phyloP scores from a whole-genome alignment of 192 early-diverging fungal species.

The Coemansia sp. region DNA sequence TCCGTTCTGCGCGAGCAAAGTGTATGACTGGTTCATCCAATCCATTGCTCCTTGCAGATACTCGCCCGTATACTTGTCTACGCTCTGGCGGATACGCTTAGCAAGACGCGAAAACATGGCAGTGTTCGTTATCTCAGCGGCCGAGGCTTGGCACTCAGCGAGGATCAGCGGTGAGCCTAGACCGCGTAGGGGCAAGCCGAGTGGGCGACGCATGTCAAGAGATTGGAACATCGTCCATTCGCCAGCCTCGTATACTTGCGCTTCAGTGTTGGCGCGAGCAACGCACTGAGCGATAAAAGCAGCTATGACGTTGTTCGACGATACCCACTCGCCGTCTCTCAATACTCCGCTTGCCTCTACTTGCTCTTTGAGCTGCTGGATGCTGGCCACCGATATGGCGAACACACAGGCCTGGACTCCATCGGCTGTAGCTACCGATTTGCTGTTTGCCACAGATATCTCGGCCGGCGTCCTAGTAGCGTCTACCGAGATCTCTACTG shows the following conservation, averaged over 20 bases:
- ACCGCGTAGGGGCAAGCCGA: slow-evolving; percentile 24
- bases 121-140: slow-evolving; percentile 7
- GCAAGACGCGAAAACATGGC: slow-evolving; percentile 15
- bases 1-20: slow-evolving; percentile 10
- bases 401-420: slow-evolving; percentile 33
- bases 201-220: slow-evolving; percentile 44
- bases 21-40: slow-evolving; percentile 39
- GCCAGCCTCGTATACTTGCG: slow-evolving; percentile 26
- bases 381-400: slow-evolving; percentile 1
- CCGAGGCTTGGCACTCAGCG: slow-evolving; percentile 23
- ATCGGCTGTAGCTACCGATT: neutral
- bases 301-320: slow-evolving; percentile 34
- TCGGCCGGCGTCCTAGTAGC: slow-evolving; percentile 23
- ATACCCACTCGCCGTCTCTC: slow-evolving; percentile 36
- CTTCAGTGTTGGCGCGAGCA: slow-evolving; percentile 35
- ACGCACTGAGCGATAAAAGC: slow-evolving; percentile 33
- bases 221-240: slow-evolving; percentile 47
- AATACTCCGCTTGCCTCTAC: slow-evolving; percentile 31
- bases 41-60: slow-evolving; percentile 36
- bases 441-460: slow-evolving; percentile 11
- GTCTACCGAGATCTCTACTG: slow-evolving; percentile 38
- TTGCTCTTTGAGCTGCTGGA: slow-evolving; percentile 15
- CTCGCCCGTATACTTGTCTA: slow-evolving; percentile 25
- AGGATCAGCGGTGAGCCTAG: slow-evolving; percentile 50
- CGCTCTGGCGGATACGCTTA: slow-evolving; percentile 19